A percentile compares a stretch with the other conserved stretches of the same genome.
Evolutionary conservation across 139 green algal species (phyloP).

Genomic region (Marvania coccoides): DNA sequence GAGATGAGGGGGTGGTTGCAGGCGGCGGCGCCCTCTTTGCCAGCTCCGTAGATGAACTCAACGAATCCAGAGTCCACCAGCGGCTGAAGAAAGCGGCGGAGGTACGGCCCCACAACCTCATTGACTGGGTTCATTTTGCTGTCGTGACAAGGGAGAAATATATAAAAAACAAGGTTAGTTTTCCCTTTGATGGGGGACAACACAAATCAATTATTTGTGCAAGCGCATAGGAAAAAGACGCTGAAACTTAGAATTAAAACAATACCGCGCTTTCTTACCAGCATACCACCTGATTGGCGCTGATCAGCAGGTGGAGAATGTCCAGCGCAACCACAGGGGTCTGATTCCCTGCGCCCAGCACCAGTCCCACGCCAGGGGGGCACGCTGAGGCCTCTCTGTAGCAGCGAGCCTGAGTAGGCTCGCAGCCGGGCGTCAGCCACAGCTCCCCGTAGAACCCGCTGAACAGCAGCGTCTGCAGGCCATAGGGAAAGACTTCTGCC

Average conservation of each 20-base stretch:
- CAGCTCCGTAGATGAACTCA: conserved; percentile 65
- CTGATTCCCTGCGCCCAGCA: conserved; percentile 71
- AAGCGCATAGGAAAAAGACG: too few relatives aligned
- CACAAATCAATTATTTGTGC: too few relatives aligned
- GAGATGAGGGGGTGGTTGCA: conserved; percentile 36
- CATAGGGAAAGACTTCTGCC: conserved; percentile 44
- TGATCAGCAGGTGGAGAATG: conserved; percentile 56
- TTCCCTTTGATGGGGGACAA: too few relatives aligned
- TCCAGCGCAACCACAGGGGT: conserved; percentile 37
- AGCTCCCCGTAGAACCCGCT: conserved; percentile 48
- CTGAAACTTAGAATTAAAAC: too few relatives aligned
- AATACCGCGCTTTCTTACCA: too few relatives aligned
- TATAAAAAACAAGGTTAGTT: too few relatives aligned
- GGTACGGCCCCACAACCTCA: conserved; percentile 54
- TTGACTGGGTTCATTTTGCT: conserved; percentile 81
- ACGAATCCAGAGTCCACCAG: conserved; percentile 58
- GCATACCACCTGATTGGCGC: neutral
- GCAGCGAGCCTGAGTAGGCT: conserved; percentile 37
- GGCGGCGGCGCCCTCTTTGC: conserved; percentile 45
- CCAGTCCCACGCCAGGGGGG: conserved; percentile 37
- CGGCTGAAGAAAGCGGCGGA: conserved; percentile 44
- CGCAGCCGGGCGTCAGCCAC: conserved; percentile 63
- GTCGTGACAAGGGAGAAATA: too few relatives aligned
- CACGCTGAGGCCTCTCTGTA: neutral
- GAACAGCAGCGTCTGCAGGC: conserved; percentile 44